Conservation (phyloP, 768 basidiomycete genomes). For the Lentinula edodes region DNA sequence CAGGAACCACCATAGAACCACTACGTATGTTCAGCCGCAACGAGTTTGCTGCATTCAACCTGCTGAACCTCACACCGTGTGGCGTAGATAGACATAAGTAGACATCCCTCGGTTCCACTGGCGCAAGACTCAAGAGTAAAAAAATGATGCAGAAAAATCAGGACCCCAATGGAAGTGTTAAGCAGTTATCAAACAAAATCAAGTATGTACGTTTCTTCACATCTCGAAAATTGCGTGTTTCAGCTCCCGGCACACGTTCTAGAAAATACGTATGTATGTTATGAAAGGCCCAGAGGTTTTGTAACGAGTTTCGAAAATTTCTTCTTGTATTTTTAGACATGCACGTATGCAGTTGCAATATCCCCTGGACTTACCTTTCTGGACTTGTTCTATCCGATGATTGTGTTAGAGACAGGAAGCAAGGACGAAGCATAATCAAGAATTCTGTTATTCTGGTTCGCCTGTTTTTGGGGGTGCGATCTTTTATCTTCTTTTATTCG, state of each 20-base stretch:
- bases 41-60: too few species aligned
- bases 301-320: too few species aligned
- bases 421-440: not conserved
- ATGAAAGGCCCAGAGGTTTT: not conserved
- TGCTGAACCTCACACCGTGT: not conserved
- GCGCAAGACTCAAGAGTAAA: too few species aligned
- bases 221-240: not conserved
- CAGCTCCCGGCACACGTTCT: not conserved
- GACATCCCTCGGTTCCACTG: too few species aligned
- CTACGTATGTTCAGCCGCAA: too few species aligned
- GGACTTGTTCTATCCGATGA: too few species aligned
- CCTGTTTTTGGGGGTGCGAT: not conserved
- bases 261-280: not conserved
- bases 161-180: not conserved
- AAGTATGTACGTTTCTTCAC: too few species aligned
- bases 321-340: not conserved
- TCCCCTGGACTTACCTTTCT: too few species aligned
- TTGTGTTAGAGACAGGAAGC: not conserved
- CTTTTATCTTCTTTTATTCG: not conserved
- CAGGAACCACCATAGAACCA: not conserved
- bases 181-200: too few species aligned
- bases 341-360: not conserved
- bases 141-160: not conserved
- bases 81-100: not conserved
- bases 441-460: not conserved